Evolutionary conservation across 2,329 filamentous ascomycete species (phyloP).

Genomic region (Pyricularia grisea): DNA sequence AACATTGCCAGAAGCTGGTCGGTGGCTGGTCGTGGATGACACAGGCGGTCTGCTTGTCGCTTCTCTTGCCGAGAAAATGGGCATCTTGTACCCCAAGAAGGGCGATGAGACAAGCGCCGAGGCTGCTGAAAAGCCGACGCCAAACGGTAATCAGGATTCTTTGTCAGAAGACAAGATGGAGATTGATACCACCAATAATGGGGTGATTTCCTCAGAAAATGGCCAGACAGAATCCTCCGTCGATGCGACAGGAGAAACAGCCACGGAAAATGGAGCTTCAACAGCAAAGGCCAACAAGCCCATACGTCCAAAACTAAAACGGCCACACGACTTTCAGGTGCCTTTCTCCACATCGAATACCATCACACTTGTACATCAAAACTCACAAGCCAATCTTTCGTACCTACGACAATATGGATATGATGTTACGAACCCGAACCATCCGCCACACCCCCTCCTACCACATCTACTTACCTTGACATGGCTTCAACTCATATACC

Average conservation of each 20-base stretch:
- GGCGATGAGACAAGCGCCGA: conserved; percentile 7
- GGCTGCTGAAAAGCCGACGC: background rate
- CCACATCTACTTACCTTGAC: conserved; percentile 75
- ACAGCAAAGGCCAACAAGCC: background rate
- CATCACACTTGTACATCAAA: conserved; percentile 70
- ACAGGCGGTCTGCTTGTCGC: conserved; percentile 76
- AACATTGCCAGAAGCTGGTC: conserved; percentile 18
- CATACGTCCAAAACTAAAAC: conserved; percentile 3
- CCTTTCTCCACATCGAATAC: conserved; percentile 65
- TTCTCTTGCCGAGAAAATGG: conserved; percentile 82
- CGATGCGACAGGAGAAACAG: background rate
- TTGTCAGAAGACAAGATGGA: conserved; percentile 2
- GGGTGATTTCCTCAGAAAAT: background rate
- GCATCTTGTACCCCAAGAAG: conserved; percentile 51
- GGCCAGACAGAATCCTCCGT: background rate
- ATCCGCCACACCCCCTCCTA: conserved; percentile 67
- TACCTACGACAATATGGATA: conserved; percentile 85
- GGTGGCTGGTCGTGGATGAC: conserved; percentile 81
- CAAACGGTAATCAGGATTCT: background rate
- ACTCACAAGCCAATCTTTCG: conserved; percentile 79
- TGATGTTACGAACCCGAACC: conserved; percentile 57
- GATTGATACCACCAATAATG: background rate
- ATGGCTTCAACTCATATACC: conserved; percentile 84
- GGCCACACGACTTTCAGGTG: conserved; percentile 43
- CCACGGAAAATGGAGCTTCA: conserved; percentile 7